Evolutionary conservation across 371 early-diverging fungal species (phyloP), one percentile per base, ranked within the genome.

Genomic region (Vairimorpha necatrix): DNA sequence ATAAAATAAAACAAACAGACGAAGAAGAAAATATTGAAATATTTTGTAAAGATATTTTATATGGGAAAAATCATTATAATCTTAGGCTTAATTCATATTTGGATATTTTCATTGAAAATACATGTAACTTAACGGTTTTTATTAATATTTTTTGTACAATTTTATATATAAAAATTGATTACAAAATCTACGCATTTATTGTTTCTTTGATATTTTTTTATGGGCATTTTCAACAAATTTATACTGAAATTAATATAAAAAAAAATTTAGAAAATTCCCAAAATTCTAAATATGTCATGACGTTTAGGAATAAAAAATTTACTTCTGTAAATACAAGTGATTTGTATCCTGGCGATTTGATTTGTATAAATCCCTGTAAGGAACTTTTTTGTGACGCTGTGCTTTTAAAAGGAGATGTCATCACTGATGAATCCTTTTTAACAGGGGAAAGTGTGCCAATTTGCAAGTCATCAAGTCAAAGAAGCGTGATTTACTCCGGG

Each of bases 391-490:
- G 96, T 84, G 99, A 99, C 85, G 92, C 91, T 0, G 84, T 93
- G 39, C 86, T 99, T 26, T 84, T 97, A n/a, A 87, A 90, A 22
- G 98, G 98, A n/a, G 94, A 93, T 77, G 94, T 94, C 78, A 93
- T 97, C 69, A 89, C 94, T 56, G 95, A 96, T 83, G 99, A 99
- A 84, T 90, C 90, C 74, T 94, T 96, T 94, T 88, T 99, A 28
- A 99, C 99, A 1, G 99, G 99, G 60, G 93, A 98, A 83, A 89
- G 91, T 14, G 84, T 91, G 22, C 91, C 94, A 0, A 90, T 97
- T 33, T 90, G 91, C 9, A 94, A 93, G 42, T 81, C 85, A 85
- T 39, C 33, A n/a, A 50, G 71, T 11, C 38, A 54, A 68, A 50
- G 22, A 28, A n/a, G n/a, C 22, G 61, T 63, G 2, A 47, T 77